Base-by-base conservation (phyloP, 1,139 yeast species). In the Sugiyamaella novakii region DNA sequence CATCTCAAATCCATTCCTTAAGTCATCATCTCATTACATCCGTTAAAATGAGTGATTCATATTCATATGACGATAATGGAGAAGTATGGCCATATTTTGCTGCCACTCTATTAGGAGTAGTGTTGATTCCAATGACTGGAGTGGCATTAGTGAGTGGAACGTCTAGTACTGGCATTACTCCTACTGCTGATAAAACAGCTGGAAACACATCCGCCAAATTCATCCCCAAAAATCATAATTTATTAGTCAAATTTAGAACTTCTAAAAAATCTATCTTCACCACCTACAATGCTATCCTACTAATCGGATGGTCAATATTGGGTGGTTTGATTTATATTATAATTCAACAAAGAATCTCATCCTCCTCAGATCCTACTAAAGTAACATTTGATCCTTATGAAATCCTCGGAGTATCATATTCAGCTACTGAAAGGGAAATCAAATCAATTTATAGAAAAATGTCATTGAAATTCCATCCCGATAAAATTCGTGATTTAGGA, bases 1-100 rank as follows among this genome's bases (percentile, higher is more conserved):
- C n/a, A n/a, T n/a, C n/a, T n/a, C n/a, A n/a, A n/a, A n/a, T n/a
- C n/a, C n/a, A n/a, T n/a, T n/a, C n/a, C n/a, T n/a, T n/a, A n/a
- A n/a, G n/a, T n/a, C n/a, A n/a, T n/a, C n/a, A n/a, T n/a, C n/a
- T n/a, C n/a, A n/a, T n/a, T n/a, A n/a, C n/a, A n/a, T n/a, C n/a
- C n/a, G n/a, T n/a, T n/a, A 55, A 25, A 34, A 66, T 68, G 71
- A 62, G 67, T 45, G 74, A 73, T 59, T 69, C 76, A 31, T 73
- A 73, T 58, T 67, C 72, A 52, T 92, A 91, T 68, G 98, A 92
- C 71, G 98, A 89, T 67, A 81, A 83, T 60, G 83, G 92, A 40
- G 95, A 88, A 62, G 89, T 95, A 5, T 92, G 98, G 98, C 98
- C 98, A 38, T 89, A 84, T 66, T 92, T 91, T 64, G 80, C 85